Conservation (phyloP, 768 basidiomycete genomes). For the Kwoniella heveanensis region DNA sequence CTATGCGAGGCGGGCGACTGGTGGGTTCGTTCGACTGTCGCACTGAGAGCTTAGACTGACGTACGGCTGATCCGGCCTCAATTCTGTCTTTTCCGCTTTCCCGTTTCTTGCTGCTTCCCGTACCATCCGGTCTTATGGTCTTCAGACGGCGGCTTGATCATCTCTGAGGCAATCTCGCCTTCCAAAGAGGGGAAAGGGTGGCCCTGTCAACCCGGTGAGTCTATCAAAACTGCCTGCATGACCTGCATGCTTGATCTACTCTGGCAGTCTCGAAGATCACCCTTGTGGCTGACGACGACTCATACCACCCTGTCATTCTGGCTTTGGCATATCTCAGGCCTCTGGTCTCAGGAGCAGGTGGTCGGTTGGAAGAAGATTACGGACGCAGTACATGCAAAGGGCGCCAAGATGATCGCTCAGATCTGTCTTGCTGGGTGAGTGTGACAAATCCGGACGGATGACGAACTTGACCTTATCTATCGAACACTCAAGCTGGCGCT, state of each 20-base stretch:
- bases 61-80: not conserved
- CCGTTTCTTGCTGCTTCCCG: too few species aligned
- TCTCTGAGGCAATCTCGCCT: conserved; percentile 33
- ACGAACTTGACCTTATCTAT: too few species aligned
- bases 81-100: too few species aligned
- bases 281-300: too few species aligned
- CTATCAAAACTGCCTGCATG: not conserved
- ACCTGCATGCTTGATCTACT: too few species aligned
- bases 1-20: conserved; percentile 46
- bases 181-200: conserved; percentile 23
- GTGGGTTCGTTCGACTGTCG: not conserved
- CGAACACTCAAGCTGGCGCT: too few species aligned
- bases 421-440: conserved; percentile 62
- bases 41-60: not conserved
- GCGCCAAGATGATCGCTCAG: conserved; percentile 63
- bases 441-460: too few species aligned
- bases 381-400: conserved; percentile 62
- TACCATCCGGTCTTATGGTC: too few species aligned
- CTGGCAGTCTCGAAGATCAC: too few species aligned
- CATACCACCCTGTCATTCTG: too few species aligned
- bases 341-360: conserved; percentile 60
- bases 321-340: too few species aligned
- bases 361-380: conserved; percentile 64
- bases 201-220: not conserved
- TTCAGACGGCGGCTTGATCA: conserved; percentile 28